Evolutionary conservation across 1,284 basidiomycete species (phyloP).

Genomic region (Trametes hirsuta): DNA sequence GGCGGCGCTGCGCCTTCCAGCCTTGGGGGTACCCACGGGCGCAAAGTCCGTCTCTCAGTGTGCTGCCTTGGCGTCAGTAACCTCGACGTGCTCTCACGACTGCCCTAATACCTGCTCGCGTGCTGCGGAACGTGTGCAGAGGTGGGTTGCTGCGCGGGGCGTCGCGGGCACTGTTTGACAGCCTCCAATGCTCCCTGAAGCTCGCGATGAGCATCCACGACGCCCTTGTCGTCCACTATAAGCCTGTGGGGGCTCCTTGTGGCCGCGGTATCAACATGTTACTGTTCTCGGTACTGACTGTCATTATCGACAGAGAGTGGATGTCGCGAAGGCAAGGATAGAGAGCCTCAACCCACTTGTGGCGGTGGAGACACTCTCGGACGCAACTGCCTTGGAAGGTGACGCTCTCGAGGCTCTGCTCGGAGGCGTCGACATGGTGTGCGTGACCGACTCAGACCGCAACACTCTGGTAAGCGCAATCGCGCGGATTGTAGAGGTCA

Average conservation of each 20-base stretch:
- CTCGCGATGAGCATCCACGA: too few relatives aligned
- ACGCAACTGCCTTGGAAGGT: slow-evolving; percentile 51
- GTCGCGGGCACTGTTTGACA: neutral
- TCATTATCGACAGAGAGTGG: slow-evolving; percentile 64
- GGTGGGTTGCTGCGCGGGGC: neutral
- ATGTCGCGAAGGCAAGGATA: slow-evolving; percentile 83
- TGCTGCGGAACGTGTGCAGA: slow-evolving; percentile 21
- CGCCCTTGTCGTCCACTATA: neutral
- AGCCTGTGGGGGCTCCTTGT: neutral
- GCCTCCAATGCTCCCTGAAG: neutral
- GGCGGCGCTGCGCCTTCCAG: neutral
- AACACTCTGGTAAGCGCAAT: slow-evolving; percentile 67
- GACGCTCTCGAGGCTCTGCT: slow-evolving; percentile 64
- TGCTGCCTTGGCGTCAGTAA: slow-evolving; percentile 3
- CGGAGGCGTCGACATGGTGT: slow-evolving; percentile 76
- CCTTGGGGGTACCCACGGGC: slow-evolving; percentile 10
- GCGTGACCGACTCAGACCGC: slow-evolving; percentile 77
- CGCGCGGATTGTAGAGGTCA: slow-evolving; percentile 5
- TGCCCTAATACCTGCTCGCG: neutral
- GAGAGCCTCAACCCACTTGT: slow-evolving; percentile 94
- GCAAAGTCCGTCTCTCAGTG: slow-evolving; percentile 16
- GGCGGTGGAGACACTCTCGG: slow-evolving; percentile 68
- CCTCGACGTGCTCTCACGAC: slow-evolving; percentile 19
- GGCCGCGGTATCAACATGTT: neutral
- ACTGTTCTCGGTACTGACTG: slow-evolving; percentile 3